Evolutionary conservation across 352 stramenopile species (phyloP).

Genomic region (Phytophthora boehmeriae): DNA sequence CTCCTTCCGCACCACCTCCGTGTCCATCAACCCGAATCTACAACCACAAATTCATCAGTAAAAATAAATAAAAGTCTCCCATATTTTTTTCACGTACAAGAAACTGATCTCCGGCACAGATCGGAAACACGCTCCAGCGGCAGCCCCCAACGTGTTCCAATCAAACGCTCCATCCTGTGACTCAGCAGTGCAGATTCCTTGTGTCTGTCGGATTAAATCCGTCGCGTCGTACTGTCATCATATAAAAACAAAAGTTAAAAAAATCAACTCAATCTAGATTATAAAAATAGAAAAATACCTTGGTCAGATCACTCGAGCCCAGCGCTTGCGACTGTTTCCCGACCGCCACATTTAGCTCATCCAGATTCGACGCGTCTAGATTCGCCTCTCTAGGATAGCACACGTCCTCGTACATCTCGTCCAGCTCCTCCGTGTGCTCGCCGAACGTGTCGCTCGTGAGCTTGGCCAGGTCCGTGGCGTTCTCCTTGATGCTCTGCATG

Average conservation of each 20-base stretch:
- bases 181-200: conserved; percentile 48
- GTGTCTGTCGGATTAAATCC: conserved; percentile 64
- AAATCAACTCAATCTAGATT: conserved; percentile 2
- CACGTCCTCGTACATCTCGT: conserved; percentile 80
- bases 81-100: conserved; percentile 39
- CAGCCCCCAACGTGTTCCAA: conserved; percentile 63
- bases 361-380: conserved; percentile 79
- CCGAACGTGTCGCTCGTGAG: conserved; percentile 66
- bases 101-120: conserved; percentile 77
- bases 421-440: conserved; percentile 61
- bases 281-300: conserved; percentile 28
- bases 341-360: conserved; percentile 81
- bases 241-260: background rate
- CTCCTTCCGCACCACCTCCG: conserved; percentile 75
- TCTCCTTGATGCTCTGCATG: conserved; percentile 74
- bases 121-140: conserved; percentile 74
- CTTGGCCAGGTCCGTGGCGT: conserved; percentile 68
- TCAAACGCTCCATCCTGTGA: conserved; percentile 52
- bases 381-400: conserved; percentile 86
- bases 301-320: conserved; percentile 75
- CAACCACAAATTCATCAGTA: conserved; percentile 10
- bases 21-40: conserved; percentile 74
- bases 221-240: conserved; percentile 58
- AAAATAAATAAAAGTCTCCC: conserved; percentile 2
- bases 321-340: conserved; percentile 77